Evolutionary conservation across 768 basidiomycete genomes (phyloP).

Genomic region (Gloeostereum incarnatum): DNA sequence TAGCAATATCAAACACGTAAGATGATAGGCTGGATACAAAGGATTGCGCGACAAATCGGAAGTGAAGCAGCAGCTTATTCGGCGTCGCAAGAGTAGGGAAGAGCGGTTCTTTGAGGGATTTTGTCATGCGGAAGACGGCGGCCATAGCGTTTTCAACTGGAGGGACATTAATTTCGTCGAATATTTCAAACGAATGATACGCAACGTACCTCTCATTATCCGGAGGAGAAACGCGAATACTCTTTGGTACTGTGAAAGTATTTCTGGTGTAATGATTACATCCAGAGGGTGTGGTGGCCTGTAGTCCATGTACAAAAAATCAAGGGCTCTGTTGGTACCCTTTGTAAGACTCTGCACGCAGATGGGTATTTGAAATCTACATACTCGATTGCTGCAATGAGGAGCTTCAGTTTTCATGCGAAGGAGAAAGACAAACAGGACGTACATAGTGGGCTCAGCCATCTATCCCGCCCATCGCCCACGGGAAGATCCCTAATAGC

Average conservation of each 20-base stretch:
- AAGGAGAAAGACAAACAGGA: conserved; percentile 9
- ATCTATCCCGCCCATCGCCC: conserved; percentile 59
- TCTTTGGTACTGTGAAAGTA: conserved; percentile 80
- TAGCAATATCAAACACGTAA: conserved; percentile 77
- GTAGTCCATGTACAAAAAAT: conserved; percentile 88
- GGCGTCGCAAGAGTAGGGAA: conserved; percentile 51
- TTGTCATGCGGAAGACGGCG: conserved; percentile 57
- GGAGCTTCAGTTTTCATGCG: conserved; percentile 2
- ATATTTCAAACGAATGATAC: not conserved
- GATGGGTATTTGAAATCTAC: conserved; percentile 3
- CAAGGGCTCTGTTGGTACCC: conserved; percentile 52
- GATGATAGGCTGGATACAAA: conserved; percentile 60
- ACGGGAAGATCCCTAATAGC: conserved; percentile 67
- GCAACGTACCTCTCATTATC: conserved; percentile 58
- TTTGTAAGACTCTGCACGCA: not conserved
- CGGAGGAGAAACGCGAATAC: conserved; percentile 76
- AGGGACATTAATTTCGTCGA: not conserved
- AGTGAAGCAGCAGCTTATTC: conserved; percentile 48
- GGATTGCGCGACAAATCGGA: conserved; percentile 65
- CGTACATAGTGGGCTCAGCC: conserved; percentile 79
- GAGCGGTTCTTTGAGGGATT: conserved; percentile 28
- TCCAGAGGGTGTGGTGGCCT: conserved; percentile 76
- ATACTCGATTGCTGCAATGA: conserved; percentile 22
- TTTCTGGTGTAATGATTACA: conserved; percentile 57
- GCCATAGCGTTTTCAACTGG: conserved; percentile 61